phyloP scores from a whole-genome alignment of 106 monocot genomes.

The Acorus calamus region DNA sequence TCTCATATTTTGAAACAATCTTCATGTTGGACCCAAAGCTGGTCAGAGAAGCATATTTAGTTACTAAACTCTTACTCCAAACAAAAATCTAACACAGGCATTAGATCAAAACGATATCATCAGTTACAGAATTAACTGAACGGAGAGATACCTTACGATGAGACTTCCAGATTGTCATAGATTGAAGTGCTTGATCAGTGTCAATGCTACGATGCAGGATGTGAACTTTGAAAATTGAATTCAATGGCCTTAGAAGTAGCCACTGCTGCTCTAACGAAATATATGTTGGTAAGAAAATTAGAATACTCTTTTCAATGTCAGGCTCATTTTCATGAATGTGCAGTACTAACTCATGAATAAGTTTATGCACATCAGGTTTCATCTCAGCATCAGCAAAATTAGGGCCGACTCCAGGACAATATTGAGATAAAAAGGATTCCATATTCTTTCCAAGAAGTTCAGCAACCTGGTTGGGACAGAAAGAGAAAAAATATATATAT shows the following conservation, averaged over 20 bases:
- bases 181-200: conserved; percentile 57
- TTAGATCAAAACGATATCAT: too few relatives aligned
- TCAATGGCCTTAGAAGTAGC: conserved; percentile 36
- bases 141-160: conserved; percentile 56
- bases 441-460: conserved; percentile 33
- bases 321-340: conserved; percentile 57
- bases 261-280: conserved; percentile 72
- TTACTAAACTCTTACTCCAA: too few relatives aligned
- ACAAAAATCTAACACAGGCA: too few relatives aligned
- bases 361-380: conserved; percentile 32
- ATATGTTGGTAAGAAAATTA: conserved; percentile 83
- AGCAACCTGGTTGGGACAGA: conserved; percentile 29
- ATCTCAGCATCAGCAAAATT: conserved; percentile 35
- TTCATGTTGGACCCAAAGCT: too few relatives aligned
- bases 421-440: conserved; percentile 29
- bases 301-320: conserved; percentile 63
- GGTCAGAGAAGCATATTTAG: too few relatives aligned
- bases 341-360: conserved; percentile 58
- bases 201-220: conserved; percentile 85
- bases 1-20: too few relatives aligned
- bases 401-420: conserved; percentile 14
- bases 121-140: too few relatives aligned
- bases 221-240: conserved; percentile 48
- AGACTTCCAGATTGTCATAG: conserved; percentile 59
- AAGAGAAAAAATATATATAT: not conserved